Evolutionary conservation across 768 basidiomycete genomes (phyloP).

Genomic region (Mycena vitilis): DNA sequence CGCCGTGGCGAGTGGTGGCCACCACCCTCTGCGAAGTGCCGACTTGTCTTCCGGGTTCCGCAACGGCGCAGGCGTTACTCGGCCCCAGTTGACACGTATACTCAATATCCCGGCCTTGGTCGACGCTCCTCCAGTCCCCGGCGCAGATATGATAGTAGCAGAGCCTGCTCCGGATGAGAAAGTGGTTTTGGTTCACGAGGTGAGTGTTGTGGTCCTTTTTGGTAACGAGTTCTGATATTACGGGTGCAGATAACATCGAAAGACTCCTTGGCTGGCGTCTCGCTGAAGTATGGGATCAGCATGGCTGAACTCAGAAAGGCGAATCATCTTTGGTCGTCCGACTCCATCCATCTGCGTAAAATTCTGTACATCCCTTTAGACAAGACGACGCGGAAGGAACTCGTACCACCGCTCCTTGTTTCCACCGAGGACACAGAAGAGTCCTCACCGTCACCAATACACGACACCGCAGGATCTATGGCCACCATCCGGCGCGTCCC

Average conservation of each 20-base stretch:
- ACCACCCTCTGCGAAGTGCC: conserved; percentile 45
- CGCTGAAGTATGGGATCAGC: conserved; percentile 89
- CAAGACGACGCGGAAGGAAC: conserved; percentile 59
- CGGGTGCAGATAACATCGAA: conserved; percentile 67
- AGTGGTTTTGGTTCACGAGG: conserved; percentile 72
- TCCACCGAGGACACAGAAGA: conserved; percentile 33
- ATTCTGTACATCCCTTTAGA: conserved; percentile 84
- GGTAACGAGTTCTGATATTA: conserved; percentile 1
- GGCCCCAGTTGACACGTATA: conserved; percentile 52
- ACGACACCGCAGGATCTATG: conserved; percentile 31
- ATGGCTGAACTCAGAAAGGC: conserved; percentile 85
- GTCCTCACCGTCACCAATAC: conserved; percentile 23
- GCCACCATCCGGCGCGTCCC: conserved; percentile 60
- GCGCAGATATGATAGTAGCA: conserved; percentile 33
- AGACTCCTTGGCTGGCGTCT: conserved; percentile 89
- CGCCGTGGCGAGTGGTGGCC: conserved; percentile 24
- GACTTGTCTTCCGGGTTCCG: conserved; percentile 38
- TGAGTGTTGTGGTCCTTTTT: conserved; percentile 41
- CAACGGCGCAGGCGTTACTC: conserved; percentile 44
- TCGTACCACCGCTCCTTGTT: conserved; percentile 33
- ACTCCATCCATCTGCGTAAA: conserved; percentile 89
- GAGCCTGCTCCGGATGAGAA: conserved; percentile 50
- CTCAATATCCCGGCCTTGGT: conserved; percentile 47
- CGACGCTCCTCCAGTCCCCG: conserved; percentile 42
- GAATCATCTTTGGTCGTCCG: conserved; percentile 95